A percentile compares a stretch with the other conserved stretches of the same genome.
phyloP scores from a whole-genome alignment of 1,284 basidiomycete genomes.

The Cryptococcus wingfieldii region DNA sequence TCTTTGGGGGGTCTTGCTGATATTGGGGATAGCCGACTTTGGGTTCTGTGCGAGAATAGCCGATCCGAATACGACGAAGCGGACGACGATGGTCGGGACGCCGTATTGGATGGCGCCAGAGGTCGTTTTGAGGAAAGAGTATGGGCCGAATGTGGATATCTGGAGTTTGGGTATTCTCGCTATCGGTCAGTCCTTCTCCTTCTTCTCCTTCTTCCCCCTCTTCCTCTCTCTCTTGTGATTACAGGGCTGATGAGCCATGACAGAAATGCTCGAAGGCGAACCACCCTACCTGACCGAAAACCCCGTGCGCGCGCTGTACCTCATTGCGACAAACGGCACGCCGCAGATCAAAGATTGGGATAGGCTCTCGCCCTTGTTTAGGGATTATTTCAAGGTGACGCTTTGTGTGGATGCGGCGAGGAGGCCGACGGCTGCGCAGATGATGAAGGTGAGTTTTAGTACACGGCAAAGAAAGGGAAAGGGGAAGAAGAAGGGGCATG shows the following conservation, averaged over 20 bases:
- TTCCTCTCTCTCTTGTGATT: background rate
- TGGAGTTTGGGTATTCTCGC: constrained; percentile 99
- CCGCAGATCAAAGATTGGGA: constrained; percentile 95
- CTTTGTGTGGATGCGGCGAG: constrained; percentile 93
- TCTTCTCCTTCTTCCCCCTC: background rate
- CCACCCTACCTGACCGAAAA: constrained; percentile 97
- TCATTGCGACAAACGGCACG: constrained; percentile 98
- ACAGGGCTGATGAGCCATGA: constrained; percentile 11
- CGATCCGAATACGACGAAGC: constrained; percentile 81
- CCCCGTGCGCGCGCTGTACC: constrained; percentile 87
- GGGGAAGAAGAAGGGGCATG: background rate
- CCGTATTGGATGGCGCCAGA: constrained; percentile 99
- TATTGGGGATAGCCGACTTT: constrained; percentile 72
- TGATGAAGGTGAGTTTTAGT: constrained; percentile 59
- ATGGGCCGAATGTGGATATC: constrained; percentile 97
- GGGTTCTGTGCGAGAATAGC: constrained; percentile 98
- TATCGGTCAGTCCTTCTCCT: constrained; percentile 62
- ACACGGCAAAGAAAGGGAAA: background rate
- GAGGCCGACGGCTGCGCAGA: constrained; percentile 77
- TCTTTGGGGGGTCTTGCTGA: constrained; percentile 2
- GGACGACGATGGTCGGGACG: constrained; percentile 99
- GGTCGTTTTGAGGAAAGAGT: constrained; percentile 96
- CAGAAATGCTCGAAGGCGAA: constrained; percentile 99
- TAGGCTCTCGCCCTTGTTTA: constrained; percentile 78
- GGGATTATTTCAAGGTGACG: constrained; percentile 83